phyloP scores from a whole-genome alignment of 176 grass and related monocot species.

The Avena insularis region DNA sequence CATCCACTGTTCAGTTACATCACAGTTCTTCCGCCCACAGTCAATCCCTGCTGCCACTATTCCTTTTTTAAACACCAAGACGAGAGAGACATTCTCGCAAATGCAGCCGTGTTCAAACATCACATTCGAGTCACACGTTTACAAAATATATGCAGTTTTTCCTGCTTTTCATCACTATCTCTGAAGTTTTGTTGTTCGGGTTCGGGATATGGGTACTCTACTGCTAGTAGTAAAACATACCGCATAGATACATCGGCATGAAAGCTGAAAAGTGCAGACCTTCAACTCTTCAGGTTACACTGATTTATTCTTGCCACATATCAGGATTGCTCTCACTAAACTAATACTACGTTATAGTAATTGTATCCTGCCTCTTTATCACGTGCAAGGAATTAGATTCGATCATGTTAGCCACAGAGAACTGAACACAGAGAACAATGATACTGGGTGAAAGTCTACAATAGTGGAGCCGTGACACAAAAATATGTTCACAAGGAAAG shows the following conservation, averaged over 20 bases:
- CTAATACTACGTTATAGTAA: neutral
- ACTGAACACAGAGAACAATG: conserved; percentile 18
- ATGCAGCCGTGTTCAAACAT: neutral
- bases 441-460: neutral
- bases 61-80: no score
- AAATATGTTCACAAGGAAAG: neutral
- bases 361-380: neutral
- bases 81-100: neutral
- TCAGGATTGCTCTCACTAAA: neutral
- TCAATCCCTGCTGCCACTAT: no score
- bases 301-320: neutral
- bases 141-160: no score
- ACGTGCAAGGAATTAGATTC: neutral
- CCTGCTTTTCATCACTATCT: no score
- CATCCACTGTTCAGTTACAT: no score
- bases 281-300: neutral
- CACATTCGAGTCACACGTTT: no score
- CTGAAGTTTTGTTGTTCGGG: no score
- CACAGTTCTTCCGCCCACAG: no score
- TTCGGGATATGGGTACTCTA: no score
- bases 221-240: no score
- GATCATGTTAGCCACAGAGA: neutral
- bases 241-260: neutral
- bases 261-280: neutral
- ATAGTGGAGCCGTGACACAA: neutral